Conservation (phyloP, 108 stramenopile genomes). For the Conticribra weissflogii region DNA sequence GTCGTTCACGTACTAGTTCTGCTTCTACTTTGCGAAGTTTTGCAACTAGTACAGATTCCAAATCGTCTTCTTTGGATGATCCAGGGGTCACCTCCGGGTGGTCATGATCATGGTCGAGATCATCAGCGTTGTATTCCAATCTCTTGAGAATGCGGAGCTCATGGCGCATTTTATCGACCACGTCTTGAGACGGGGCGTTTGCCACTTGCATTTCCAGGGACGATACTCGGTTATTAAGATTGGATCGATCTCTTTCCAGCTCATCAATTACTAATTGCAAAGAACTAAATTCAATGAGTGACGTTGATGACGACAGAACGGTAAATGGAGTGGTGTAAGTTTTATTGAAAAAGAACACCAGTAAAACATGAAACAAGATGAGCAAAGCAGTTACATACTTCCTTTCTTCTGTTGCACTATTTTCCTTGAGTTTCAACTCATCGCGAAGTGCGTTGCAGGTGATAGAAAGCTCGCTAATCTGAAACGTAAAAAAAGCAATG, state of each 20-base stretch:
- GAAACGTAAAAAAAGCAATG: neutral
- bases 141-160: slow-evolving; percentile 86
- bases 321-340: neutral
- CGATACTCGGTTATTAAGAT: slow-evolving; percentile 47
- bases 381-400: slow-evolving; percentile 7
- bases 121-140: slow-evolving; percentile 87
- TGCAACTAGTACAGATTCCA: slow-evolving; percentile 83
- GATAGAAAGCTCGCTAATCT: slow-evolving; percentile 62
- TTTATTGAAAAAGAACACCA: neutral
- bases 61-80: slow-evolving; percentile 59
- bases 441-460: slow-evolving; percentile 78
- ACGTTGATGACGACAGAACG: neutral
- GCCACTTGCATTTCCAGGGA: slow-evolving; percentile 66
- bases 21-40: slow-evolving; percentile 80
- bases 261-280: slow-evolving; percentile 57
- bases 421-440: slow-evolving; percentile 69
- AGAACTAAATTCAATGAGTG: slow-evolving; percentile 2
- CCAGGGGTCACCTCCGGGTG: slow-evolving; percentile 76
- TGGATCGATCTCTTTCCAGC: slow-evolving; percentile 58
- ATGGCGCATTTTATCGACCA: slow-evolving; percentile 82
- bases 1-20: slow-evolving; percentile 83
- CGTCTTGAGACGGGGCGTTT: slow-evolving; percentile 66
- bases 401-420: slow-evolving; percentile 53
- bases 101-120: slow-evolving; percentile 61
- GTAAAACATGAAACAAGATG: neutral